Evolutionary conservation across 805 yeast species (phyloP), one percentile per base, ranked within the genome.

Genomic region (Hanseniaspora thailandica): DNA sequence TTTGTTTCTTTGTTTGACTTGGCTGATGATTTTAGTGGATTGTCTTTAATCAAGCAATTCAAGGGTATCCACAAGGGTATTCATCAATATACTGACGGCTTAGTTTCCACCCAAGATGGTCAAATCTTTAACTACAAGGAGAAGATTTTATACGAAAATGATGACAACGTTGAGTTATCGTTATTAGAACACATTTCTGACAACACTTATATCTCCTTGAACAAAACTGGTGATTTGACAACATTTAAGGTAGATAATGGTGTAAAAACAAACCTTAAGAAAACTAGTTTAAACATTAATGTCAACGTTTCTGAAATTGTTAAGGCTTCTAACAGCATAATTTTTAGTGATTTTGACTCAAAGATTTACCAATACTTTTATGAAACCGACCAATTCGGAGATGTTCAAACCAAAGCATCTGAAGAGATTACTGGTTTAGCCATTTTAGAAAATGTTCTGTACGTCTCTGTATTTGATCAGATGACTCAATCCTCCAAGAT

Each of bases 41-140:
- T 49, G 5, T 25, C 23, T 4, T n/a, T 39, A 15, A 5, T 12
- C 8, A 28, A 41, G 6, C 26, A 22, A 13, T 17, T 34, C 15
- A 41, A 23, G 3, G 53, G 53, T 12, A 41, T 49, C 15, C 15
- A 25, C 43, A 41, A 34, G 26, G 23, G 41, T 8, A 49, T 49
- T 8, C 34, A 41, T 17, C 25, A 31, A 31, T 49, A 30, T 17
- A 40, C 47, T 12, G 47, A 40, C 13, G 47, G 34, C 31, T 26
- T 49, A 20, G 28, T 49, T 10, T 41, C 53, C 8, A 49, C 53
- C 4, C 28, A 31, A 9, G 53, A 49, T 41, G 53, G 53, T 25
- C 47, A 49, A 34, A 33, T 49, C 2, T 49, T 31, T 22, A 41
- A 49, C 12, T 49, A 30, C 25, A 49, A 41, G 26, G 30, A 41